Base-by-base conservation (phyloP, 352 stramenopile genomes). In the Globisporangium splendens region DNA sequence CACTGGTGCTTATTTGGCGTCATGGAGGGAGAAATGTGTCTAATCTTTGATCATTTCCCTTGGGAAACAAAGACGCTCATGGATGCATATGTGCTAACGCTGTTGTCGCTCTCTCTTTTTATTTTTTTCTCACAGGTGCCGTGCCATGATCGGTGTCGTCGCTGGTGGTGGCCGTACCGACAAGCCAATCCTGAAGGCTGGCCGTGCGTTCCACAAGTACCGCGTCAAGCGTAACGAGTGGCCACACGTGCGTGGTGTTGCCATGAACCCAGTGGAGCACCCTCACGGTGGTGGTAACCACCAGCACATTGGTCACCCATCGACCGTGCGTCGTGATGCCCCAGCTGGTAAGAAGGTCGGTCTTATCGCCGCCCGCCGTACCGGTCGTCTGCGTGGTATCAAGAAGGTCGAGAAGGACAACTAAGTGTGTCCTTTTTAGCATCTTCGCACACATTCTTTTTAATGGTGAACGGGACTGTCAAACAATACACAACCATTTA, bases 251-350 rank as follows among this genome's bases (percentile, higher is more conserved):
- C 89, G 97, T 97, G 97, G 97, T 98, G 96, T 99, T 67, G 97
- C 97, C 48, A 99, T 99, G 90, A 99, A 99, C 83, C 97, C 97
- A 54, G 97, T 99, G 63, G 97, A 99, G 90, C 97, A 99, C 83
- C 97, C 97, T 56, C 93, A 98, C 86, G 97, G 97, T 97, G 97
- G 97, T 96, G 97, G 97, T 98, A 99, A 99, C 95, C 97, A 99
- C 84, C 97, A 99, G 89, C 97, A 99, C 83, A 99, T 99, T 88
- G 97, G 97, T 96, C 96, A 98, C 81, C 96, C 97, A 53, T 99
- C 96, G 57, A 99, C 97, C n/a, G 91, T 98, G 21, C 89, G 79
- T 61, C 80, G 93, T 60, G 91, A 98, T 61, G 91, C 89, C 50
- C 93, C 96, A 39, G 86, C 97, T 50, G 97, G 97, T 98, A 93